Base-by-base conservation (phyloP, 2,329 filamentous ascomycete species). In the Chlorencoelia australis region DNA sequence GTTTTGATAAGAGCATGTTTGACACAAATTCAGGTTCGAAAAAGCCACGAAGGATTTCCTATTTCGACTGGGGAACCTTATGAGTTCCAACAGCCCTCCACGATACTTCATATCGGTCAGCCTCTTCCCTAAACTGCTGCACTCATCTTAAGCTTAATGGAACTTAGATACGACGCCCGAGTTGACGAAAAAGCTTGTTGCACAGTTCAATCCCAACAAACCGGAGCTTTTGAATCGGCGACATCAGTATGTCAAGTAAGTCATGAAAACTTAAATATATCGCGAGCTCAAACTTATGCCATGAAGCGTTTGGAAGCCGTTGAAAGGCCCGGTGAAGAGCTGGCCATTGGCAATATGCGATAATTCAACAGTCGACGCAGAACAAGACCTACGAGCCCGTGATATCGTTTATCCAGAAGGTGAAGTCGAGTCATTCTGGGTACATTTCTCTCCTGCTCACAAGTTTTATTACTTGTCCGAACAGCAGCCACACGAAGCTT, bases 381-480 rank as follows among this genome's bases (percentile, higher is more conserved):
- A 31, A 3, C 21, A 27, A 10, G 44, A 46, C 24, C 30, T 42
- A 3, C 14, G 24, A 24, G 30, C 32, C 9, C 16, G 28, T 14
- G 44, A 46, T 35, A 15, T 40, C 4, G 41, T 46, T 5, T 37
- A 37, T 26, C 19, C 28, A 3, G 31, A 39, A 7, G 22, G 29
- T 7, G 41, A 37, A 4, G 33, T 38, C 9, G 41, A 46, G 22
- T 37, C 35, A n/a, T 30, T 32, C 11, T 35, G 40, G 17, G 37
- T 40, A 4, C 25, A 41, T 27, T 36, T 35, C 16, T 33, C 21
- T 11, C 19, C 19, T 5, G 14, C 30, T 4, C 41, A 46, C 10
- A 39, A 40, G 27, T 46, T 35, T 35, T 44, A 33, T 19, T 46
- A 44, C 28, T 9, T 46, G 3, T 30, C 25, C 6, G 28, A 46